phyloP scores from a whole-genome alignment of 2,329 filamentous ascomycete species.

The Pseudopyricularia javanii region DNA sequence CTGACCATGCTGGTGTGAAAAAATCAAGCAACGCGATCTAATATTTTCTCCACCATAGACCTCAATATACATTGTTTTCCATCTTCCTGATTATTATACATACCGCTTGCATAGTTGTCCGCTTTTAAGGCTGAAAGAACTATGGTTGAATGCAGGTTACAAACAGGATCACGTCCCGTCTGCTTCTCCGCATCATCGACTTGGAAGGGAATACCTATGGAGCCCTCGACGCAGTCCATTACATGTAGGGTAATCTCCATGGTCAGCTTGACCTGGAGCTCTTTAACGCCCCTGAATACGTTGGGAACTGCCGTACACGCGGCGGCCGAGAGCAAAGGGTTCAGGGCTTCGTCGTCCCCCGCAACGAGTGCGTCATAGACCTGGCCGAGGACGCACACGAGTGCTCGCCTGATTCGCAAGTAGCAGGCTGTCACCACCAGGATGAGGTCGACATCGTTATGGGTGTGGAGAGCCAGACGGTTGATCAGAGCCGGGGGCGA shows the following conservation, averaged over 20 bases:
- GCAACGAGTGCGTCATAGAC: neutral
- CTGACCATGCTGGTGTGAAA: too few species aligned
- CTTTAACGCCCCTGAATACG: neutral
- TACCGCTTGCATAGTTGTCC: too few species aligned
- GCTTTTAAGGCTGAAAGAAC: neutral
- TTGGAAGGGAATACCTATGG: neutral
- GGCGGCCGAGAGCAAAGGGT: neutral
- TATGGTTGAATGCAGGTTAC: neutral
- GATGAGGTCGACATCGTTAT: neutral
- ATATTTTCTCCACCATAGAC: neutral
- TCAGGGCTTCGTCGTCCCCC: neutral
- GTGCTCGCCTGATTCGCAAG: neutral
- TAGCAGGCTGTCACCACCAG: neutral
- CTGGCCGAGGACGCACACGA: neutral
- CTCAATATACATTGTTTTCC: neutral
- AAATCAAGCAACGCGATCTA: neutral
- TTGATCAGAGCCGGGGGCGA: too few species aligned
- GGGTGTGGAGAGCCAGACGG: too few species aligned
- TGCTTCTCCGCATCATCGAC: neutral
- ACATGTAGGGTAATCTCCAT: neutral
- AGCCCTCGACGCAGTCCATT: neutral
- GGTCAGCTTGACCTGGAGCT: neutral
- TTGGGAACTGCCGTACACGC: neutral
- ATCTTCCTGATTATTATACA: neutral
- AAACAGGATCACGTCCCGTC: too few species aligned